Evolutionary conservation across 2,329 filamentous ascomycete genomes (phyloP).

Genomic region (Aspergillus caelatus): DNA sequence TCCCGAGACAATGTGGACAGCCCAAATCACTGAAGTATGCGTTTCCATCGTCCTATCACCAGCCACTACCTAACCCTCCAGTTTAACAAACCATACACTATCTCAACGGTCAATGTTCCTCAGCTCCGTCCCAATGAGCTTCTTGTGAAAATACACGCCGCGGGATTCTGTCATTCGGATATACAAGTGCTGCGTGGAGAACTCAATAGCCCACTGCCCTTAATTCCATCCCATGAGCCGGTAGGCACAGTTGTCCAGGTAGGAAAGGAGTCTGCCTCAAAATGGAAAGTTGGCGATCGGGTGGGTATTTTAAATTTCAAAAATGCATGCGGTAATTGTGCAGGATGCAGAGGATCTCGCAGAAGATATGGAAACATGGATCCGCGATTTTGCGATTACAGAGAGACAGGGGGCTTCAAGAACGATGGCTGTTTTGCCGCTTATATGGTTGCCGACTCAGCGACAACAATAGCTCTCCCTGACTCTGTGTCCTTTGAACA

Average conservation of each 20-base stretch:
- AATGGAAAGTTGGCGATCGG: constrained; percentile 11
- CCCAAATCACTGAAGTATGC: background rate
- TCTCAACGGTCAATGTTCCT: too few species aligned
- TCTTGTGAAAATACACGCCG: too few species aligned
- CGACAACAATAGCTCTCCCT: constrained; percentile 9
- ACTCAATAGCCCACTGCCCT: constrained; percentile 8
- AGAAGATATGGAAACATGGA: constrained; percentile 4
- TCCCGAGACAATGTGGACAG: background rate
- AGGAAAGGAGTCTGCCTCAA: background rate
- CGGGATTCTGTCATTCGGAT: constrained; percentile 2
- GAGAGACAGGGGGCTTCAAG: constrained; percentile 12
- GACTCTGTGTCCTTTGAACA: constrained; percentile 17
- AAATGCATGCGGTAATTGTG: constrained; percentile 11
- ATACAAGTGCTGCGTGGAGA: constrained; percentile 17
- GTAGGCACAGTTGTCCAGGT: constrained; percentile 8
- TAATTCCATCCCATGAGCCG: constrained; percentile 15
- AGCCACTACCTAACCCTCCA: background rate
- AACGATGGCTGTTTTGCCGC: constrained; percentile 17
- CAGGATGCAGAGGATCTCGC: background rate
- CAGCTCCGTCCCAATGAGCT: too few species aligned
- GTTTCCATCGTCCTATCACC: background rate
- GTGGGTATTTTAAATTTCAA: constrained; percentile 18
- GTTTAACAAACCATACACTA: background rate
- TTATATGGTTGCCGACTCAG: constrained; percentile 16
- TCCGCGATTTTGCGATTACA: constrained; percentile 14